phyloP scores from a whole-genome alignment of 2,329 filamentous ascomycete species.

The Arachnomyces sp. region DNA sequence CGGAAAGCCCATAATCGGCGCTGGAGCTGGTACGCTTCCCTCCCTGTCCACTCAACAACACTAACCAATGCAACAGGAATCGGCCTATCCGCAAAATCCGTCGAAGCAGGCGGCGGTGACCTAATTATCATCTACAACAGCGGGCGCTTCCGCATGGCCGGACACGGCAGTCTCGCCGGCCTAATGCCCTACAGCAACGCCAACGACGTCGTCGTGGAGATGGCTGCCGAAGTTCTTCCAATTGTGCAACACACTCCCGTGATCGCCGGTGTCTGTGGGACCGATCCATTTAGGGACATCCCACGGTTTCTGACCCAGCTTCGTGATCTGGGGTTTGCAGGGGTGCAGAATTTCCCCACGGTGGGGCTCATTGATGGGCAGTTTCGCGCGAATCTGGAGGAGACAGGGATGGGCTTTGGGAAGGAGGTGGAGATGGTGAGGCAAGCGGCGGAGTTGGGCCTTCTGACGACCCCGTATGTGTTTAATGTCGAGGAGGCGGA shows the following conservation, averaged over 20 bases:
- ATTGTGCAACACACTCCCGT: constrained; percentile 58
- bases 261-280: constrained; percentile 63
- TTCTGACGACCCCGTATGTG: constrained; percentile 64
- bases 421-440: constrained; percentile 61
- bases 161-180: constrained; percentile 60
- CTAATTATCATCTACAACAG: constrained; percentile 68
- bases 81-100: constrained; percentile 62
- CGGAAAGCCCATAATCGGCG: constrained; percentile 57
- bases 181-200: constrained; percentile 66
- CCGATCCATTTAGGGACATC: constrained; percentile 61
- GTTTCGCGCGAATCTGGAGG: constrained; percentile 61
- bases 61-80: too few species aligned
- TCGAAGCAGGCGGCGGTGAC: constrained; percentile 61
- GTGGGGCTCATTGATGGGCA: constrained; percentile 63
- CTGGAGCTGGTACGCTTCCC: constrained; percentile 47
- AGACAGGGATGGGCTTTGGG: constrained; percentile 63
- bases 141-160: constrained; percentile 66
- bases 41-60: background rate
- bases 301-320: constrained; percentile 53
- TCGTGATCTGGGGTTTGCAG: constrained; percentile 56
- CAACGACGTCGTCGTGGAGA: constrained; percentile 62
- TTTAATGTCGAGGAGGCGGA: constrained; percentile 56
- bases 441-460: constrained; percentile 50
- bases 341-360: constrained; percentile 67
- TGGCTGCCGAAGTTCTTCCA: constrained; percentile 61